Evolutionary conservation across 106 monocot genomes (phyloP).

Genomic region (Hemerocallis citrina): DNA sequence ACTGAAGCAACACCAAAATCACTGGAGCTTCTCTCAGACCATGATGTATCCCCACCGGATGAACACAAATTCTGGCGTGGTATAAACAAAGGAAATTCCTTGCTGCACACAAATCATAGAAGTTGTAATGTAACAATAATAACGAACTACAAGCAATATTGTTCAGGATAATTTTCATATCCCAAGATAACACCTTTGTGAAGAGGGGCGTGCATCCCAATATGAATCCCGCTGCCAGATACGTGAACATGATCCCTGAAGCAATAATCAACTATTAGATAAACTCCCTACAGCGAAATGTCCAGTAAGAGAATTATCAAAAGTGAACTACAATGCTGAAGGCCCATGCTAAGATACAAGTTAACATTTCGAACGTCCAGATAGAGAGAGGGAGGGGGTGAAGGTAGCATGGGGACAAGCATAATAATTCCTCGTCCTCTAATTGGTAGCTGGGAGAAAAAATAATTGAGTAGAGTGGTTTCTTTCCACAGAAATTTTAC

Average conservation of each 20-base stretch:
- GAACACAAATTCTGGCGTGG: slow-evolving; percentile 77
- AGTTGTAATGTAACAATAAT: background rate
- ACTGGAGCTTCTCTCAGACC: slow-evolving; percentile 70
- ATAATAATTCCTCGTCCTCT: background rate
- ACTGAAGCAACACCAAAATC: slow-evolving; percentile 91
- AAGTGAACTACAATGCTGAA: too few species aligned
- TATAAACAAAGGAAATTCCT: slow-evolving; percentile 90
- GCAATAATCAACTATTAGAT: background rate
- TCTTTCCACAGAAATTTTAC: background rate
- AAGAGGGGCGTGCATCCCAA: slow-evolving; percentile 85
- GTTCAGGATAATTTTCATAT: background rate
- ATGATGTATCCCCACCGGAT: slow-evolving; percentile 58
- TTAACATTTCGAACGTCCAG: too few species aligned
- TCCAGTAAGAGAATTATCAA: too few species aligned
- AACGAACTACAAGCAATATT: background rate
- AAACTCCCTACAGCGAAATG: background rate
- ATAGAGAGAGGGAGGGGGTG: too few species aligned
- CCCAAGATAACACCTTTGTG: slow-evolving; percentile 51
- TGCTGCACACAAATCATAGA: slow-evolving; percentile 39
- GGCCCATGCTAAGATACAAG: too few species aligned
- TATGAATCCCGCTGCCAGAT: slow-evolving; percentile 96
- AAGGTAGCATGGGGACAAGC: too few species aligned
- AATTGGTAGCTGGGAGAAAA: background rate
- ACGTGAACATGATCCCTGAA: slow-evolving; percentile 91
- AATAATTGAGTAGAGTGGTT: too few species aligned